A percentile compares a stretch with the other conserved stretches of the same genome.
phyloP scores from a whole-genome alignment of 345 rosid species.

The Clausena lansium region DNA sequence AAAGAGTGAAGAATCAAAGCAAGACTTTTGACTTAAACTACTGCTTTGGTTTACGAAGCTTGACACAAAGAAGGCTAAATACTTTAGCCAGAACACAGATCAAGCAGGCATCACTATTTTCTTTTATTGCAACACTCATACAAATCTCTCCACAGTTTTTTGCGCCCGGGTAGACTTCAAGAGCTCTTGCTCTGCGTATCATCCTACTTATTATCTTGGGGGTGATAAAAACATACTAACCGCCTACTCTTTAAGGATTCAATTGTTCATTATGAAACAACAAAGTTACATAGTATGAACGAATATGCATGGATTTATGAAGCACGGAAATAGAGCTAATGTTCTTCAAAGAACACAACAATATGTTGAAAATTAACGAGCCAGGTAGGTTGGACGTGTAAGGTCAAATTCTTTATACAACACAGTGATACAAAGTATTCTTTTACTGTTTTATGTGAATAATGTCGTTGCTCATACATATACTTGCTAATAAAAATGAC shows the following conservation, averaged over 20 bases:
- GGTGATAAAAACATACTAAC: too few relatives aligned
- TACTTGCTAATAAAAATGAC: neutral
- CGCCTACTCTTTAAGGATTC: neutral
- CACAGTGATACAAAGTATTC: neutral
- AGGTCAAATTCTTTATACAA: neutral
- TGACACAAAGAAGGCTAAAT: neutral
- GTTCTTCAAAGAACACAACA: neutral
- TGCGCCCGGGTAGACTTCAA: too few relatives aligned
- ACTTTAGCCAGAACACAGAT: neutral
- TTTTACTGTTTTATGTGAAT: neutral
- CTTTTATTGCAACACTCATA: neutral
- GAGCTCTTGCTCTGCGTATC: too few relatives aligned
- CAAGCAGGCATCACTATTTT: neutral
- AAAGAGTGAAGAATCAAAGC: neutral
- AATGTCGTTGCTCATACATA: neutral
- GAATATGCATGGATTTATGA: neutral
- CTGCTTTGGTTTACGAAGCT: neutral
- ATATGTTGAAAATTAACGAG: neutral
- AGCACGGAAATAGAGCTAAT: neutral
- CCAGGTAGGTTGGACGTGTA: neutral
- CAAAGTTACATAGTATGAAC: neutral
- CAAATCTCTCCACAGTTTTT: neutral
- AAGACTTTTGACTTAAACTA: neutral
- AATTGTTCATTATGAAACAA: neutral
- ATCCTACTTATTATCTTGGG: too few relatives aligned